Base-by-base conservation (phyloP, 208 protist species). In the Acanthamoeba lenticulata region DNA sequence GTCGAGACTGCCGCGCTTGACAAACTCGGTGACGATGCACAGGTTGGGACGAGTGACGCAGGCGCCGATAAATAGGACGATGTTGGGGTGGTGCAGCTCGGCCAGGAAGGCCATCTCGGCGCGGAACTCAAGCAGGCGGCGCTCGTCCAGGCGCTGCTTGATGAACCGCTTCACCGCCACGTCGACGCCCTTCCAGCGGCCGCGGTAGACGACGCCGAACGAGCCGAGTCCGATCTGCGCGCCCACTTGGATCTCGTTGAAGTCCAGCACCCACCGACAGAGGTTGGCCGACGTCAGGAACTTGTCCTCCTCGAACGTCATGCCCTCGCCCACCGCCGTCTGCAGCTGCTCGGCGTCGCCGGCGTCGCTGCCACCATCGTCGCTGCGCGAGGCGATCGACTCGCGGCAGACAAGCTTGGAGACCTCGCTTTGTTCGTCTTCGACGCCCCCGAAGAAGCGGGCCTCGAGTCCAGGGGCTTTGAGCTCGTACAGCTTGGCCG, bases 61-160 rank as follows among this genome's bases (percentile, higher is more conserved):
- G 4, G 81, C n/a, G n/a, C 81, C 81, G 38, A 90, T 90, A n/a
- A 90, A 90, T 6, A 90, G 81, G 9, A 90, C 81, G 38, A 90
- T 90, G 83, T 90, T 90, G 44, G 83, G 83, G 49, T 90, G 83
- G 34, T 90, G 83, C 1, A 90, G 83, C 34, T 90, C 83, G 29
- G 45, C n/a, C 21, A 90, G 52, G 83, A 90, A 90, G 38, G 83
- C 83, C 83, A 90, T 90, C 38, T 90, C 83, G 24, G 83, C 83
- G 15, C 83, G 21, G 52, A 90, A 90, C 83, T 90, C 83, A 13
- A 90, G 38, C 83, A 90, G 9, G n/a, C 83, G 44, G 19, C 49
- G n/a, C 52, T 90, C 83, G 27, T 52, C 40, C 1, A 90, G 83
- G 13, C 62, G 60, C 83, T 90, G 83, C 29, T 90, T 90, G 83